Base-by-base conservation (phyloP, 176 grass and related monocot species). In the Pharus latifolius region DNA sequence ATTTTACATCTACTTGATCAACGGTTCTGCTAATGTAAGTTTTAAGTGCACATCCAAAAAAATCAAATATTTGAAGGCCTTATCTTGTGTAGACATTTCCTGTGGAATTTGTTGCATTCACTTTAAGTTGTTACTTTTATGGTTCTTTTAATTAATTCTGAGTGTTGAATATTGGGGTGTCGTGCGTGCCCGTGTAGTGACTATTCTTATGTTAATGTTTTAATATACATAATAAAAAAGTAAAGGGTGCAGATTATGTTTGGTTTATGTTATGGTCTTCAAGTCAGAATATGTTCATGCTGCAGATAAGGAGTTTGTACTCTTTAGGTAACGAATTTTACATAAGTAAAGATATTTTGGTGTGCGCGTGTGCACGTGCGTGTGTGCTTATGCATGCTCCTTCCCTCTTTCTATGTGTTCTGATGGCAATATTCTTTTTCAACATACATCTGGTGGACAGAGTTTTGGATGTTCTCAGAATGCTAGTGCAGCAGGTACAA, bases 381-480 rank as follows among this genome's bases (percentile, higher is more conserved):
- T n/a, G n/a, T n/a, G n/a, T n/a, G n/a, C n/a, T n/a, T n/a, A n/a
- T n/a, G n/a, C n/a, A n/a, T n/a, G n/a, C n/a, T 47, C 40, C 3
- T 1, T 59, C 7, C 24, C 15, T 19, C 11, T 42, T 61, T 11
- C 12, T 2, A 76, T 55, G 46, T 67, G n/a, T 73, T 74, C 2
- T 43, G 27, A 60, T 67, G 69, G 41, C 10, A 53, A 52, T 32
- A 3, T 7, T 37, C 56, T 68, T 34, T 54, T 45, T 58, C 47
- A 6, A 46, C 71, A 74, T 50, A 59, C 53, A 53, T 75, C 74
- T 94, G 95, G 95, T 86, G 95, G 95, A 55, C 75, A 56, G 34
- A 99, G 95, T 83, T 73, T 88, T 69, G 95, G 90, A 41, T 99
- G 95, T 24, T 52, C 78, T 55, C 78, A 99, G 45, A 99, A 99